Evolutionary conservation across 805 yeast genomes (phyloP).

Genomic region (Wickerhamomyces ciferrii): DNA sequence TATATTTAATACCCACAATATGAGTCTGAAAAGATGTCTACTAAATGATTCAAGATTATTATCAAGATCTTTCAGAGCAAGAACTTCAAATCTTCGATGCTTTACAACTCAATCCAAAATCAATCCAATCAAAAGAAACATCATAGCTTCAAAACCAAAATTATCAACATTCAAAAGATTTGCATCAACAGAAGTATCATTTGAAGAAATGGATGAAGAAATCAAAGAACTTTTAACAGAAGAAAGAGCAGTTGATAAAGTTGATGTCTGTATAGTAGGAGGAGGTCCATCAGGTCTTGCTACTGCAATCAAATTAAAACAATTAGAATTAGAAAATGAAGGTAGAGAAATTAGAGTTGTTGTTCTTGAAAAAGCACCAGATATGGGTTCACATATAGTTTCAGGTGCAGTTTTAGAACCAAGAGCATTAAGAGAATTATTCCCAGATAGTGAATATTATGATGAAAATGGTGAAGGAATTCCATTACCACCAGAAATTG

Average conservation of each 20-base stretch:
- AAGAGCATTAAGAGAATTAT: slow-evolving; percentile 75
- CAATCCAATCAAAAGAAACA: background rate
- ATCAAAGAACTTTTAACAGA: slow-evolving; percentile 43
- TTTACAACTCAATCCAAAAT: background rate
- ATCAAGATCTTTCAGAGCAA: background rate
- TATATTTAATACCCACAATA: background rate
- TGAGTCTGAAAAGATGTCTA: background rate
- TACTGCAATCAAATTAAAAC: slow-evolving; percentile 86
- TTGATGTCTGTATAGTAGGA: slow-evolving; percentile 94
- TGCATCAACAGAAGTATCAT: slow-evolving; percentile 21
- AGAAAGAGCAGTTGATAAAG: slow-evolving; percentile 78
- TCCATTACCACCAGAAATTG: slow-evolving; percentile 74
- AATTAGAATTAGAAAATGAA: slow-evolving; percentile 58
- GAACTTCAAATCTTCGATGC: background rate
- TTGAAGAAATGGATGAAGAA: slow-evolving; percentile 31
- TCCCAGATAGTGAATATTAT: slow-evolving; percentile 58
- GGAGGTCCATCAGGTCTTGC: slow-evolving; percentile 98
- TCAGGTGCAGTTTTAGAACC: slow-evolving; percentile 97
- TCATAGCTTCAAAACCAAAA: background rate
- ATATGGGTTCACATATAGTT: slow-evolving; percentile 86
- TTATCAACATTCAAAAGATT: background rate
- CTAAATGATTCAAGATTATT: background rate
- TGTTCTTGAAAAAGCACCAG: slow-evolving; percentile 88
- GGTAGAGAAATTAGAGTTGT: slow-evolving; percentile 79
- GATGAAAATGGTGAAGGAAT: slow-evolving; percentile 50